Base-by-base conservation (phyloP, 2,329 filamentous ascomycete species). In the Hypocreales sp. region DNA sequence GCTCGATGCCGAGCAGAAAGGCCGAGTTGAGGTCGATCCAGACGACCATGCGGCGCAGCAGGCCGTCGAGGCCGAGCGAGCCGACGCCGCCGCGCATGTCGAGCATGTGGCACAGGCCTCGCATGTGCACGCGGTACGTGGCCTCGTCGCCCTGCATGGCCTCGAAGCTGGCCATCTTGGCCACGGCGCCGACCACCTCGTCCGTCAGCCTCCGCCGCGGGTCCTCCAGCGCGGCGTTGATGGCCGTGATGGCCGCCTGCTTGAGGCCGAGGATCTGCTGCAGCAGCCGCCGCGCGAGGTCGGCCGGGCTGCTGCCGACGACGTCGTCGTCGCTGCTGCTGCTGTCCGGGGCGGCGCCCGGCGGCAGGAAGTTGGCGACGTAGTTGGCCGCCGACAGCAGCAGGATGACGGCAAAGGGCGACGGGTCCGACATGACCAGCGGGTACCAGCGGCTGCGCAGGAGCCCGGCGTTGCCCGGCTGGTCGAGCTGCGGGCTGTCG, bases 121-220 rank as follows among this genome's bases (percentile, higher is more conserved):
- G 43, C 60, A 66, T 65, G 44, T 67, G 61, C 4, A 55, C 51
- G 27, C 50, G 42, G 32, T 58, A 65, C 10, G 50, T 47, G 4
- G 46, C 39, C 13, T 48, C 36, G 13, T 51, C 48, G 14, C 61
- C 60, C 35, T 56, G 62, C 33, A 64, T 56, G n/a, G 60, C 59
- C 37, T 67, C 62, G 38, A 61, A 66, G 33, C 54, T 57, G 8
- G 60, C 61, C 59, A 67, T 60, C 34, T 61, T 60, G 19, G 57
- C 58, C 4, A 63, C 58, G 3, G 61, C 60, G 7, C 54, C 56
- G 27, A 65, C 51, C 18, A 63, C 33, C 10, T 51, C 51, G 35
- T 64, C 59, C 32, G 43, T 53, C 6, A 51, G 40, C 5, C 37
- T 35, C 5, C 24, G 34, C 11, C 24, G 8, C 3, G 16, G 38